Evolutionary conservation across 371 early-diverging fungal genomes (phyloP), one percentile per base, ranked within the genome.

Genomic region (Parasitella parasitica): DNA sequence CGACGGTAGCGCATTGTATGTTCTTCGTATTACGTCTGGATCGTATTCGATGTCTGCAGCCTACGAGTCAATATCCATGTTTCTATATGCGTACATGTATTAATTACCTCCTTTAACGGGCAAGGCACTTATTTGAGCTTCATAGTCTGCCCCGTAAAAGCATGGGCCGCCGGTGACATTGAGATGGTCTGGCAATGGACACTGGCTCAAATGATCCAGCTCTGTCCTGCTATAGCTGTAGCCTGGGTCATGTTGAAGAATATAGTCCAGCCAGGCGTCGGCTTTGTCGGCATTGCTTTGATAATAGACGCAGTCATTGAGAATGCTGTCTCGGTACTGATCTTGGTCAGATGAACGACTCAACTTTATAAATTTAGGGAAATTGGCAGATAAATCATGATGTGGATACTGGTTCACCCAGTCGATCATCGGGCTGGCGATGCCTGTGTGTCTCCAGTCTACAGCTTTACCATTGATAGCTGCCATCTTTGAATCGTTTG

Each of bases 381-480:
- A 81, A 57, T 78, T 69, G 37, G 67, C 59, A 6, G 82, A 81
- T 13, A 78, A 61, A 54, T 81, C 82, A 28, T 70, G 57, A 26
- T 77, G 76, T 16, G 70, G 58, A 54, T 81, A 74, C 16, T 70
- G 55, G 11, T 59, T 67, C 0, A 81, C 64, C 34, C 46, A 72
- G 30, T 73, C 67, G 1, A 61, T 38, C 20, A 73, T 74, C 9
- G 54, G 30, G 26, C 35, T 54, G 6, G 20, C 20, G 1, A 41
- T 18, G 11, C 57, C 57, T 15, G 41, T 43, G 2, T 55, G 15
- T 75, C 57, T 22, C 72, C 72, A 72, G 49, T 78, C 64, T 8
- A 77, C 66, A n/a, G 72, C 82, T 35, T 69, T 63, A 18, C 82
- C 82, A 53, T 81, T 67, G 39, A 81, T 71, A 3, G 59, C 76